phyloP scores from a whole-genome alignment of 192 early-diverging fungal species.

The Coemansia sp. region DNA sequence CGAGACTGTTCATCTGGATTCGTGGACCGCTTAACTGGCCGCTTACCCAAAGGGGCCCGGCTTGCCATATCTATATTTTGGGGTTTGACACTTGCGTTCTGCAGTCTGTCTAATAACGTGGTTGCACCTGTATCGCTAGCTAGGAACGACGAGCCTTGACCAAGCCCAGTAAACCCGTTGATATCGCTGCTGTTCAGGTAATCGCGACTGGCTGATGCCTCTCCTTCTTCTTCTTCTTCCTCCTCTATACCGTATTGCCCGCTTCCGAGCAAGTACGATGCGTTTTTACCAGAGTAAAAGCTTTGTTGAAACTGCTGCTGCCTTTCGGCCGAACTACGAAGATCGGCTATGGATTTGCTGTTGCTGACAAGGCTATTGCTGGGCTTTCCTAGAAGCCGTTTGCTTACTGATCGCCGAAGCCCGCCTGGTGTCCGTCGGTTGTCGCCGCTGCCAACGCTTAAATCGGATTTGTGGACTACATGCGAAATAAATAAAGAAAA shows the following conservation, averaged over 20 bases:
- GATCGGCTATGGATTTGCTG: constrained; percentile 25
- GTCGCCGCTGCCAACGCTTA: constrained; percentile 13
- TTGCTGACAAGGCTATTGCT: background rate
- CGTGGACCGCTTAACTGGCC: constrained; percentile 27
- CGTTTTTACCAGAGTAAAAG: background rate
- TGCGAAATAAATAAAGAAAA: background rate
- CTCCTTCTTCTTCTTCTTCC: background rate
- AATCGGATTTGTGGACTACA: constrained; percentile 22
- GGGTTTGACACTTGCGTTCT: background rate
- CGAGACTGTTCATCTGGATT: constrained; percentile 19
- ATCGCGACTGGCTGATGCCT: background rate
- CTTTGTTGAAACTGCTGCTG: constrained; percentile 9
- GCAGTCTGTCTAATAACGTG: constrained; percentile 23
- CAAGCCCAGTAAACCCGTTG: background rate
- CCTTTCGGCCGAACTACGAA: constrained; percentile 9
- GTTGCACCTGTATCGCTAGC: constrained; percentile 7
- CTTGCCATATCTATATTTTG: constrained; percentile 17
- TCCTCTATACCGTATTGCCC: background rate
- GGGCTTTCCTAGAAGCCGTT: constrained; percentile 16
- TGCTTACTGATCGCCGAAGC: constrained; percentile 40
- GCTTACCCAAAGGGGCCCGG: constrained; percentile 1
- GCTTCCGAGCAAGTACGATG: background rate
- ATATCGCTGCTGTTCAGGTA: constrained; percentile 5
- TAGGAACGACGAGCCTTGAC: background rate
- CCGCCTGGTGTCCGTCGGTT: constrained; percentile 13